phyloP scores from a whole-genome alignment of 805 yeast species.

The Starmerella roubikii region DNA sequence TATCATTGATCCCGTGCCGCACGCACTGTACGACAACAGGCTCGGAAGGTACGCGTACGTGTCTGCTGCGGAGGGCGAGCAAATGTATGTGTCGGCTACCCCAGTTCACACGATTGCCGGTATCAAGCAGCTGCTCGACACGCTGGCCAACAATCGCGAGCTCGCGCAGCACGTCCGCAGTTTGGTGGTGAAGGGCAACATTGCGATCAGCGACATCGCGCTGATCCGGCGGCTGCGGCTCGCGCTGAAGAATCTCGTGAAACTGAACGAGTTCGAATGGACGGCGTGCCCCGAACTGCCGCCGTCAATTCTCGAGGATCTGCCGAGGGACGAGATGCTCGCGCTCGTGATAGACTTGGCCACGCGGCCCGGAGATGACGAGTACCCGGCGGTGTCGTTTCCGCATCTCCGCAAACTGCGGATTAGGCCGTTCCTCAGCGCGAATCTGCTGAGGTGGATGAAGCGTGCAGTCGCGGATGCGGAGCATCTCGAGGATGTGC shows the following conservation, averaged over 20 bases:
- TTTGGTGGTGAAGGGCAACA: conserved; percentile 16
- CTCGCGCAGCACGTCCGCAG: conserved; percentile 16
- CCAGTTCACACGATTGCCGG: conserved; percentile 26
- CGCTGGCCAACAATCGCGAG: conserved; percentile 13
- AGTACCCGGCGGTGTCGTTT: conserved; percentile 13
- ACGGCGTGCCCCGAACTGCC: conserved; percentile 25
- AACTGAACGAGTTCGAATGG: conserved; percentile 23
- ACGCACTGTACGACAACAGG: conserved; percentile 18
- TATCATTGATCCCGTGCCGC: conserved; percentile 24
- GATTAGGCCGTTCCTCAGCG: conserved; percentile 20
- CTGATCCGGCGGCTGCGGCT: conserved; percentile 14
- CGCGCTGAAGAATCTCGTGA: conserved; percentile 18
- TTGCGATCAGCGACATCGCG: conserved; percentile 22
- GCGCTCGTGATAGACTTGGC: conserved; percentile 18
- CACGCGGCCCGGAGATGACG: conserved; percentile 13
- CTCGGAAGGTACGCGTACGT: conserved; percentile 1
- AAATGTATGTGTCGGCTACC: conserved; percentile 12
- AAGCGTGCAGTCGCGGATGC: conserved; percentile 6
- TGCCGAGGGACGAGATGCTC: conserved; percentile 13
- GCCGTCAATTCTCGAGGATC: conserved; percentile 18
- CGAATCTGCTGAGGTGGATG: conserved; percentile 18
- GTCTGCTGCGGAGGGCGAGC: not conserved
- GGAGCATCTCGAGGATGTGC: conserved; percentile 15
- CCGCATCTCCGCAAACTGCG: conserved; percentile 15
- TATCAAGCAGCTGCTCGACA: conserved; percentile 21